These are phyloP conservation scores for Neurospora intermedia DNA, from an alignment of 495 filamentous ascomycete species.

Conservation along the genomic window DNA sequence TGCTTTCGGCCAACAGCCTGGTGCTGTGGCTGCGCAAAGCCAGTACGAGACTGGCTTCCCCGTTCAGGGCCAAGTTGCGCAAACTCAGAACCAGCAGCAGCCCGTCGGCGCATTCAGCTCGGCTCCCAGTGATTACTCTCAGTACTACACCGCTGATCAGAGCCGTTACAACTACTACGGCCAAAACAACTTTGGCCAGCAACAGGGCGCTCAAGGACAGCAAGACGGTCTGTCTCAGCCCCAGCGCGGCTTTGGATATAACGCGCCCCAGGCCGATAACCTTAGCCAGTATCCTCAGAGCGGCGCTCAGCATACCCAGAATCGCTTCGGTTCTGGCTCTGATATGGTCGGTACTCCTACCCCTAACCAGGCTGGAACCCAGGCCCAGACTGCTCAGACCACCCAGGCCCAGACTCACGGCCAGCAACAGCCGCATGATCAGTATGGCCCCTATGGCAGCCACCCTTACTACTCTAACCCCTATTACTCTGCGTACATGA, in stretches of 20 bases:
- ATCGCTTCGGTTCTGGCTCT: slow-evolving; percentile 29
- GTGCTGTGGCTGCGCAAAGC: slow-evolving; percentile 33
- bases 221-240: slow-evolving; percentile 63
- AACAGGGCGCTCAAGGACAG: slow-evolving; percentile 46
- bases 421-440: slow-evolving; percentile 49
- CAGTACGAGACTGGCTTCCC: slow-evolving; percentile 36
- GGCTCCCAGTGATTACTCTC: slow-evolving; percentile 69
- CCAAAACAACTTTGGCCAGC: slow-evolving; percentile 58
- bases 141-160: slow-evolving; percentile 81
- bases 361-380: slow-evolving; percentile 37
- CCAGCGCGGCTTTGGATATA: slow-evolving; percentile 64
- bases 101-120: slow-evolving; percentile 56
- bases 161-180: slow-evolving; percentile 74
- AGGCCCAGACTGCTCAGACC: slow-evolving; percentile 44
- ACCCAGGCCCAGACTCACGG: slow-evolving; percentile 50
- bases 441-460: slow-evolving; percentile 55
- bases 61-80: slow-evolving; percentile 51
- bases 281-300: slow-evolving; percentile 66
- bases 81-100: slow-evolving; percentile 37
- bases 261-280: slow-evolving; percentile 58
- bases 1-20: slow-evolving; percentile 64
- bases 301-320: slow-evolving; percentile 33
- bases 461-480: slow-evolving; percentile 75
- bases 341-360: slow-evolving; percentile 84
- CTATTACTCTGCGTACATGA: slow-evolving; percentile 73